Base-by-base conservation (phyloP, 176 grass and related monocot genomes). In the Zoysia pacifica region DNA sequence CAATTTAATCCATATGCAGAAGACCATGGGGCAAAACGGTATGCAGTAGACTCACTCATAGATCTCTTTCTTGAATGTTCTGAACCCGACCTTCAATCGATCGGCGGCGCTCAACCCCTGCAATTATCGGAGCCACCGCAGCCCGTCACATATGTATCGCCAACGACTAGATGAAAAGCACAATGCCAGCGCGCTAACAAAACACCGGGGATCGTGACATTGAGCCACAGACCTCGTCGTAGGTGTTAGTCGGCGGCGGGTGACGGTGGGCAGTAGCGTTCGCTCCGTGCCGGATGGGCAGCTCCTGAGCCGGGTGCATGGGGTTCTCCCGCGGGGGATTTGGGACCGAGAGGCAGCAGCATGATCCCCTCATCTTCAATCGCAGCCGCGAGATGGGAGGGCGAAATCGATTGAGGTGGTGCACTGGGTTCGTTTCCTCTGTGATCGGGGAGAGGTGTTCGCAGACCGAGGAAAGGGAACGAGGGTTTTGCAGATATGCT, bases 321-420 rank as follows among this genome's bases (percentile, higher is more conserved):
- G 73, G 85, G 49, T 87, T 72, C 67, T 72, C 79, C 85, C 85
- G 81, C n/a, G 13, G 58, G 35, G 86, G 86, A 76, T 83, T 73
- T 20, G 2, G 37, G 6, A 1, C 61, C 20, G 2, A 50, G 74
- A 82, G 78, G 67, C 67, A 83, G 85, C 65, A 63, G 72, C 72
- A 87, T 66, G 65, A 77, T 14, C 48, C 86, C n/a, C 85, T 79
- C 86, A 83, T 87, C 79, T 48, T 63, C 28, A 9, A 87, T 77
- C 55, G n/a, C n/a, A 19, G 16, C 46, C 37, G 69, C 70, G 51
- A 56, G 52, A 66, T 5, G 39, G 10, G 40, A 51, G 4, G 63
- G 51, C 61, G 46, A 62, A 28, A 38, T 63, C 59, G 59, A 39
- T 38, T 45, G 55, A 35, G 19, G 42, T 36, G 6, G 71, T 8